Percentiles rank a stretch among this genome's conserved stretches.
Conservation (phyloP, 2,329 filamentous ascomycete genomes). For the Aspergillus versicolor region DNA sequence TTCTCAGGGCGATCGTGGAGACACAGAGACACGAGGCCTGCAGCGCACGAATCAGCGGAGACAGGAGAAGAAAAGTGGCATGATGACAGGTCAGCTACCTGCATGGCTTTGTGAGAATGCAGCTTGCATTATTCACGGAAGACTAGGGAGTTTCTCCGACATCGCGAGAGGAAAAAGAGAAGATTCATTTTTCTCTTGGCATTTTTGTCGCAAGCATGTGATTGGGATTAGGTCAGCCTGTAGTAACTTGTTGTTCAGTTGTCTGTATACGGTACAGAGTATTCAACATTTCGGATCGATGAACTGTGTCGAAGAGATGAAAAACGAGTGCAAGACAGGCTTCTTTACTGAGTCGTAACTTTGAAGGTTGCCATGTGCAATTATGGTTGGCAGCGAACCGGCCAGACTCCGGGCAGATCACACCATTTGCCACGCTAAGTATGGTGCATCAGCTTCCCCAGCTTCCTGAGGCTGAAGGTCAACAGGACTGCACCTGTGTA, state of each 20-base stretch:
- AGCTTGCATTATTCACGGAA: not conserved
- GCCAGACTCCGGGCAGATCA: not conserved
- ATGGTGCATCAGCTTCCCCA: no score
- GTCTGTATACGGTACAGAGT: not conserved
- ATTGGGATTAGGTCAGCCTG: slow-evolving; percentile 10
- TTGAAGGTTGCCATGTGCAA: not conserved
- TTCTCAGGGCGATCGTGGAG: not conserved
- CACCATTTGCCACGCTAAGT: no score
- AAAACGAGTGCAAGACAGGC: not conserved
- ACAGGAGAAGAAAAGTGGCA: not conserved
- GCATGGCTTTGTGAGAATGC: slow-evolving; percentile 3
- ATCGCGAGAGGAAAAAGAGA: not conserved
- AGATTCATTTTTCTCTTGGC: not conserved
- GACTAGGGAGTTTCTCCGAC: not conserved
- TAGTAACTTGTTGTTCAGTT: not conserved
- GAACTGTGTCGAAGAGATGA: not conserved
- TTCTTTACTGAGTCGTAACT: not conserved
- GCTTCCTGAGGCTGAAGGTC: no score
- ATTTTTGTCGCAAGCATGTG: slow-evolving; percentile 9
- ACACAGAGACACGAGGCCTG: slow-evolving; percentile 4
- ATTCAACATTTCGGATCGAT: not conserved
- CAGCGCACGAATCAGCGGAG: not conserved
- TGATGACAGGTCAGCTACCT: slow-evolving; percentile 4
- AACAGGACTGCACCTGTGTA: no score
- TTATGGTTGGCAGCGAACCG: not conserved